These are phyloP conservation scores for Serendipita sp. DNA, from an alignment of 768 basidiomycete species.

Conservation along the genomic window DNA sequence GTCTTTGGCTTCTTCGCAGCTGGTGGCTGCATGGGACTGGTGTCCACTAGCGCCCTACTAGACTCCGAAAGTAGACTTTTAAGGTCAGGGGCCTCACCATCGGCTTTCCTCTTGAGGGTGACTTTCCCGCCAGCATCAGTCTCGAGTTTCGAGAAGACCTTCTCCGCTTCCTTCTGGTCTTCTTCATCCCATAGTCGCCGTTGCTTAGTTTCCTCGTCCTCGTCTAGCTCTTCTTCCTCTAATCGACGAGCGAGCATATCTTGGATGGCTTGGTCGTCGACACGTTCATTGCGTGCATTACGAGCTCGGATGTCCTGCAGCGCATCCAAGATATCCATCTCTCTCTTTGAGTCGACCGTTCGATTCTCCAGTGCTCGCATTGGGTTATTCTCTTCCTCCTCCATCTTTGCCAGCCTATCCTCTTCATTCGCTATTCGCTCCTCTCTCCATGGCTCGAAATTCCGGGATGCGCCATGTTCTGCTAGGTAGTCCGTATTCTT, in stretches of 20 bases:
- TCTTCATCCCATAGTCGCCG: constrained; percentile 61
- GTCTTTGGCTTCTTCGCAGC: constrained; percentile 38
- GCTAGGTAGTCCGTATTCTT: constrained; percentile 89
- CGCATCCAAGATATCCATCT: constrained; percentile 97
- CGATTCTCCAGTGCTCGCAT: constrained; percentile 95
- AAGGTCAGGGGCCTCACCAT: constrained; percentile 56
- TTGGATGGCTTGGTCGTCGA: constrained; percentile 45
- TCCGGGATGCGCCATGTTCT: constrained; percentile 93
- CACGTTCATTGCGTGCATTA: constrained; percentile 76
- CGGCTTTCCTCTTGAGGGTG: constrained; percentile 80
- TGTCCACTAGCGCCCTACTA: constrained; percentile 38
- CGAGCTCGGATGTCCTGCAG: constrained; percentile 80
- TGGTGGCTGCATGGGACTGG: constrained; percentile 22
- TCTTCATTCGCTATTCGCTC: constrained; percentile 55
- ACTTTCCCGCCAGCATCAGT: constrained; percentile 18
- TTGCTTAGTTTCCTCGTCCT: constrained; percentile 56
- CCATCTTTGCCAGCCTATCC: constrained; percentile 68
- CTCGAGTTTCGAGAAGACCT: constrained; percentile 64
- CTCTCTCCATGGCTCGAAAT: constrained; percentile 95
- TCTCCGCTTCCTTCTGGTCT: constrained; percentile 77
- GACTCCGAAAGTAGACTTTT: constrained; percentile 52
- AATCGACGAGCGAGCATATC: constrained; percentile 44
- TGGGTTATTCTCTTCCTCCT: constrained; percentile 89
- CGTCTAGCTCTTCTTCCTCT: constrained; percentile 47
- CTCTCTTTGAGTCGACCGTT: constrained; percentile 80